Evolutionary conservation across 768 basidiomycete species (phyloP), one percentile per base, ranked within the genome.

Genomic region (Termitomyces heimii): DNA sequence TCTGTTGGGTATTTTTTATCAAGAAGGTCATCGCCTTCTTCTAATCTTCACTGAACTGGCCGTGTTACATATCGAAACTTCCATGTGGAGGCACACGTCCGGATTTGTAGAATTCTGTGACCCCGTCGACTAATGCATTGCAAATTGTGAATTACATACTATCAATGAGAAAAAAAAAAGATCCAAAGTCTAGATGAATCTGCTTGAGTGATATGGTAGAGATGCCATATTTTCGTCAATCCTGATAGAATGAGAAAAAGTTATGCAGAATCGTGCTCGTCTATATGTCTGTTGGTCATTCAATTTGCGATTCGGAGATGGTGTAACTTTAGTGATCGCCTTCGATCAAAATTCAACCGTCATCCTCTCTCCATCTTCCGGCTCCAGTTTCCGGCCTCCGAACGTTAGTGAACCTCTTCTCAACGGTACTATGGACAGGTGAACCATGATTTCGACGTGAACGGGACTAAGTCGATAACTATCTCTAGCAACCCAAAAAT

Each of bases 211-310:
- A 99, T 78, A 75, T 98, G 98, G 72, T 98, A 99, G 29, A 97
- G 78, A 79, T 99, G 97, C 95, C 96, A 98, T 89, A 99, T 96
- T 96, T 73, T 98, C 97, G 65, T 97, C 94, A 8, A 64, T 98
- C 94, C 77, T 98, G 8, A 39, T 18, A 39, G 37, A n/a, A 6
- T 35, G 35, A 16, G 31, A 31, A 35, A 18, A 39, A n/a, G 3
- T n/a, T 3, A 18, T 18, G 1, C 18, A 39, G 37, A 16, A 7
- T n/a, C 6, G 37, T 37, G 18, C 16, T 37, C 18, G 37, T 42
- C 16, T 9, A 40, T 9, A 20, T 4, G 42, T 43, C 12, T 22
- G 42, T 13, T 22, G 40, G 5, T 39, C 18, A 40, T 40, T 40
- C 4, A 37, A 37, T 14, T 18, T 7, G n/a, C 9, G 39, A 6